These are phyloP conservation scores for Paraphoma sp. DNA, from an alignment of 2,329 filamentous ascomycete genomes.

Conservation along the genomic window DNA sequence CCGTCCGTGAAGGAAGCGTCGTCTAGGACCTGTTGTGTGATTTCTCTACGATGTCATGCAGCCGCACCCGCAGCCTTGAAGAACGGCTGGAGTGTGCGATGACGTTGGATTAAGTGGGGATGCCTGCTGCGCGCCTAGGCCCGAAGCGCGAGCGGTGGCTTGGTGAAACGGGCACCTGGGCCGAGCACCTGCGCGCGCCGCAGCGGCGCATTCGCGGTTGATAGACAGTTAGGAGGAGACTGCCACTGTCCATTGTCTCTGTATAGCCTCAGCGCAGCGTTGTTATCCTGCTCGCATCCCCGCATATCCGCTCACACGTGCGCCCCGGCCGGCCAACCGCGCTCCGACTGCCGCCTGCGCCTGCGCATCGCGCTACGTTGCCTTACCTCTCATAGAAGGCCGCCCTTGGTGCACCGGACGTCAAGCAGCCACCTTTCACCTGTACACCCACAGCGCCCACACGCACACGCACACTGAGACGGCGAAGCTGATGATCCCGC, in stretches of 20 bases:
- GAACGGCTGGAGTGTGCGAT: constrained; percentile 6
- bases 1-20: constrained; percentile 10
- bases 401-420: constrained; percentile 19
- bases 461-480: constrained; percentile 8
- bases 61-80: constrained; percentile 1
- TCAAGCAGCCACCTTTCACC: constrained; percentile 23
- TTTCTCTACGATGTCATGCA: constrained; percentile 22
- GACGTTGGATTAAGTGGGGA: constrained; percentile 16
- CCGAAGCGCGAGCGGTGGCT: constrained; percentile 9
- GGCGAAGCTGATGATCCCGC: constrained; percentile 34
- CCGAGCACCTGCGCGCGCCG: not conserved
- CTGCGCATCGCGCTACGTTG: constrained; percentile 29
- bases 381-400: constrained; percentile 12
- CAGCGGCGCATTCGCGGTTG: not conserved
- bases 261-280: not conserved
- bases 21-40: constrained; percentile 3
- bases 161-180: constrained; percentile 6
- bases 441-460: constrained; percentile 4
- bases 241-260: not conserved
- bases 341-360: constrained; percentile 6
- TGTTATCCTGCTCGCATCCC: not conserved
- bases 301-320: not conserved
- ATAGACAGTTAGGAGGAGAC: not conserved
- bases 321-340: not conserved
- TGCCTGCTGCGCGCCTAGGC: constrained; percentile 12